A percentile compares a stretch with the other conserved stretches of the same genome.
Evolutionary conservation across 495 filamentous ascomycete species (phyloP).

Genomic region (Zalerion maritima): DNA sequence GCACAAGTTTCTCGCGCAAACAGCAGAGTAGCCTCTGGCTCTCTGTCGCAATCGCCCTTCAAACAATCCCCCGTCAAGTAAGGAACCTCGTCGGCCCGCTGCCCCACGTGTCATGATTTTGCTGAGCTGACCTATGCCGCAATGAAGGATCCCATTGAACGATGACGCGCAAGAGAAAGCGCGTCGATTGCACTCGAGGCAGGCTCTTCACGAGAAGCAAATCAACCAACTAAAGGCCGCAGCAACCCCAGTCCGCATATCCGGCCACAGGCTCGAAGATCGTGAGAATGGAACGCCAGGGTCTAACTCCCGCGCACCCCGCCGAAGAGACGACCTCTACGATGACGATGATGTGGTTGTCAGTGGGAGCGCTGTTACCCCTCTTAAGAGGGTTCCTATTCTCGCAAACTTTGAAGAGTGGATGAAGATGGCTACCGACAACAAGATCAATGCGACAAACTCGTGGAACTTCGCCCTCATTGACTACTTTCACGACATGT

Average conservation of each 20-base stretch:
- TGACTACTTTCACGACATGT: slow-evolving; percentile 99
- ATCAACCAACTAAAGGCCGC: slow-evolving; percentile 85
- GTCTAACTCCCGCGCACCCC: slow-evolving; percentile 45
- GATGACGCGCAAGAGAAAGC: slow-evolving; percentile 91
- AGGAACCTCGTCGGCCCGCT: slow-evolving; percentile 11
- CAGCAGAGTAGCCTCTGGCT: slow-evolving; percentile 36
- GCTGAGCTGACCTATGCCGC: slow-evolving; percentile 8
- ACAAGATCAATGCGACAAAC: slow-evolving; percentile 98
- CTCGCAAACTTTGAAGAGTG: slow-evolving; percentile 98
- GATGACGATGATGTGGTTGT: slow-evolving; percentile 48
- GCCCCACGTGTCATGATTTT: neutral
- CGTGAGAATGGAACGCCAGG: slow-evolving; percentile 39
- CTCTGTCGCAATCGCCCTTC: slow-evolving; percentile 39
- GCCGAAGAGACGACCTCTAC: slow-evolving; percentile 28
- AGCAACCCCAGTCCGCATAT: slow-evolving; percentile 70
- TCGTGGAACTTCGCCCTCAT: slow-evolving; percentile 99
- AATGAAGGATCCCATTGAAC: slow-evolving; percentile 65
- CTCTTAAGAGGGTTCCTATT: slow-evolving; percentile 91
- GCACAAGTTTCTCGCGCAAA: slow-evolving; percentile 39
- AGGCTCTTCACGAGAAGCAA: slow-evolving; percentile 78
- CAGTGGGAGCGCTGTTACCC: slow-evolving; percentile 61
- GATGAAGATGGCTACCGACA: slow-evolving; percentile 99
- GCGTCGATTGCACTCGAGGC: slow-evolving; percentile 70
- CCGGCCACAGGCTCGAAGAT: slow-evolving; percentile 44
- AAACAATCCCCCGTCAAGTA: slow-evolving; percentile 62